Evolutionary conservation across 1,284 basidiomycete species (phyloP), one percentile per base, ranked within the genome.

Genomic region (Afroboletus lepidellus): DNA sequence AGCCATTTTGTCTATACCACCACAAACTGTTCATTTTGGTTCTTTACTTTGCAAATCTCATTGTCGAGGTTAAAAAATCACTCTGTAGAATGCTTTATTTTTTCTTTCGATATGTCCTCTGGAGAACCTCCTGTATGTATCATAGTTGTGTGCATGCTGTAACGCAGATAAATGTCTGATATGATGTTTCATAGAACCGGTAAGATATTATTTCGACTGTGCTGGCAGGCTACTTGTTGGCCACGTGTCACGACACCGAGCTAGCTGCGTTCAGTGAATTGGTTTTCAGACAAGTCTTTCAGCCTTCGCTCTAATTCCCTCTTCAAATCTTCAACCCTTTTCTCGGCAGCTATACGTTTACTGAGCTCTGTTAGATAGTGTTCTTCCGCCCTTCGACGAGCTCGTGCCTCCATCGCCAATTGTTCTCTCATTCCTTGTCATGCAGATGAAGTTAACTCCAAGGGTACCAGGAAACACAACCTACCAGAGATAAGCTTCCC

Each of bases 401-500:
- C 69, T 39, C 56, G 62, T 21, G 57, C 59, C 47, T 73, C 66
- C 30, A 62, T 52, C 16, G 51, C 49, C 32, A 74, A 60, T 32
- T 71, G 64, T 52, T 58, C 66, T 39, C 60, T 70, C 74, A 74
- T 74, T 53, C 62, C 72, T 70, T 56, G 47, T 44, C 18, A 45
- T n/a, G 33, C 5, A 21, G 21, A 47, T 68, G n/a, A 53, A 46
- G 24, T 47, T 27, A 38, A 37, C 21, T 33, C 39, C 3, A 18
- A 43, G n/a, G n/a, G 33, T 30, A n/a, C 27, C 23, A 51, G 50
- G 21, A 11, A 45, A 23, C 34, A 8, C 30, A 21, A 41, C 68
- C 44, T 51, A 74, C 72, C 64, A 33, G 67, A 63, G 38, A 75
- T 60, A 34, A 75, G 69, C 44, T 63, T 69, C 33, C 62, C 63